Evolutionary conservation across 2,329 filamentous ascomycete genomes (phyloP), one percentile per base, ranked within the genome.

Genomic region (Fusarium sp.): DNA sequence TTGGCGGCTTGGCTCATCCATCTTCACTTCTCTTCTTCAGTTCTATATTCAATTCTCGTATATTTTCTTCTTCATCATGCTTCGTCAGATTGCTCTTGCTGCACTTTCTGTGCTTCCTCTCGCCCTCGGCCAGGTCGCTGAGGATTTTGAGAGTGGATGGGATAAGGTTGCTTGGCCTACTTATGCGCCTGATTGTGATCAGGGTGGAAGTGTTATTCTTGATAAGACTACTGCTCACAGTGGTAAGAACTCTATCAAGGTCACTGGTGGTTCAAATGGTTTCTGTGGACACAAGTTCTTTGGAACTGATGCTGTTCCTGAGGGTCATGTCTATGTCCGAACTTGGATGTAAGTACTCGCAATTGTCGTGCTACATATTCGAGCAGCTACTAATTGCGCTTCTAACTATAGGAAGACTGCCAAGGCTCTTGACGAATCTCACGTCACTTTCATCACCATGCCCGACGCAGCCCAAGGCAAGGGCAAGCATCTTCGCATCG

Each of bases 381-480:
- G 16, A 52, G n/a, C 12, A n/a, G 35, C 16, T 28, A 0, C 16
- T 59, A 1, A 50, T 20, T 9, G 3, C 8, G 8, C 16, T 29
- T 15, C n/a, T 12, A n/a, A 13, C 1, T 74, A 9, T 49, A 88
- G 87, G 49, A 88, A 88, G 79, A 81, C 85, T 4, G 81, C 83
- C 49, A 87, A 84, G 68, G 83, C 87, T 57, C 79, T 90, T n/a
- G 88, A 85, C 9, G 82, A 84, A 76, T 82, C 84, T 21, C 88
- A 90, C 78, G 85, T 89, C 65, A 84, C 86, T 46, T 89, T 89
- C 81, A 89, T 89, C 79, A 89, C 87, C 21, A 89, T 89, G 86
- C 84, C 86, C 4, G 88, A 89, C 78, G 80, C 85, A 0, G 81
- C 85, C 3, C 86, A 86, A 63, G 86, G 84, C 62, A 75, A 77